Base-by-base conservation (phyloP, 2,329 filamentous ascomycete species). In the Verticillium alfalfae region DNA sequence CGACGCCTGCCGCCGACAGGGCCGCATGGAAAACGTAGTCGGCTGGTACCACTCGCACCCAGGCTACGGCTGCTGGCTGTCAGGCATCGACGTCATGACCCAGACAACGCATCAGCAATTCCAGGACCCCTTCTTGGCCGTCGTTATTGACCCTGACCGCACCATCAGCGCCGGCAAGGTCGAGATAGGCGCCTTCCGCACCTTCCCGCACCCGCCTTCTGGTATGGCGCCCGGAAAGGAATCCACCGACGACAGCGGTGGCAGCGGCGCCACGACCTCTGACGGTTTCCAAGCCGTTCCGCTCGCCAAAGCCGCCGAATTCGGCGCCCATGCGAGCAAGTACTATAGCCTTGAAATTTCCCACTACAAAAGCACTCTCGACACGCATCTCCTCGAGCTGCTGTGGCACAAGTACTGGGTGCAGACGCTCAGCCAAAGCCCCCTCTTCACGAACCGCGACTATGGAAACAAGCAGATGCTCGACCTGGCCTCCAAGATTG, bases 401-500 rank as follows among this genome's bases (percentile, higher is more conserved):
- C 81, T 99, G 36, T 98, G 95, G 95, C 97, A 97, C 80, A 98
- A 98, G 76, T 99, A 99, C 81, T 97, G 93, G 95, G 93, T 97
- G 38, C 91, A 96, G 71, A 99, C 95, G 6, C 84, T 99, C 22
- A 96, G 92, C 37, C 92, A 96, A 69, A 95, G 88, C 68, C 93
- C 94, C 26, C 84, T 97, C 5, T 88, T 96, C 69, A 93, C 92
- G 61, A 98, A 97, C 71, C 90, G 93, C 65, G 94, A 97, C 68
- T 99, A 93, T 72, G 90, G 89, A 59, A 96, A 90, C 70, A 95
- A 93, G 75, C 93, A 97, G 76, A 95, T 99, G 77, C 81, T 88
- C 57, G 95, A 99, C 74, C 81, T 98, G 54, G 90, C 90, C 49
- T 86, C 87, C 66, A 97, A 97, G 78, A 89, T 96, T 67, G 82